Conservation (phyloP, 495 filamentous ascomycete genomes). For the Clohesyomyces aquaticus region DNA sequence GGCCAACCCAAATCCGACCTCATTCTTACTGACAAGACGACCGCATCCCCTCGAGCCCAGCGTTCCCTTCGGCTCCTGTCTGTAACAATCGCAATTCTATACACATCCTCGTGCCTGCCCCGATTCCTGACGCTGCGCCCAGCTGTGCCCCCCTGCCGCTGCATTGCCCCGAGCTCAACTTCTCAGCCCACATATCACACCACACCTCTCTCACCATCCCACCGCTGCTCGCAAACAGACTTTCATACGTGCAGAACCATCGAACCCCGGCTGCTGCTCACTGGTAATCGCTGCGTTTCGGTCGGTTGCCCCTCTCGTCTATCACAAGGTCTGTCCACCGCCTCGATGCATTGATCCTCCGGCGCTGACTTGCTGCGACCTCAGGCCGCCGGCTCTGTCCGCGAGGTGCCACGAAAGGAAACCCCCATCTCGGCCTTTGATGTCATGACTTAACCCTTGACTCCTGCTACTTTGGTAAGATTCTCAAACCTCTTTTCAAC, state of each 20-base stretch:
- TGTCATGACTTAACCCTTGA: constrained; percentile 13
- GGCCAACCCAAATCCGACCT: constrained; percentile 22
- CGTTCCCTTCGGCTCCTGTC: not conserved
- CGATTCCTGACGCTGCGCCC: not conserved
- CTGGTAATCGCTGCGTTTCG: constrained; percentile 2
- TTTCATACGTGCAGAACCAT: constrained; percentile 8
- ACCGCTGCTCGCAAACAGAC: constrained; percentile 1
- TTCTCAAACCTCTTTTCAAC: not conserved
- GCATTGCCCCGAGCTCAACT: not conserved
- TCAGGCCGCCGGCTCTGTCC: constrained; percentile 16
- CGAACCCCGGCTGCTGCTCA: constrained; percentile 1
- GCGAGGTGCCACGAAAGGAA: not conserved
- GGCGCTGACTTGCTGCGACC: constrained; percentile 27
- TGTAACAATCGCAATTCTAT: not conserved
- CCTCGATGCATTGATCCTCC: constrained; percentile 8
- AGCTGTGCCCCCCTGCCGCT: constrained; percentile 6
- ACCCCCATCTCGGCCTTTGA: constrained; percentile 1
- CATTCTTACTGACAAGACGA: not conserved
- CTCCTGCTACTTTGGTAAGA: constrained; percentile 18
- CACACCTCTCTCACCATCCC: constrained; percentile 6
- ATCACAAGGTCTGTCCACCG: constrained; percentile 12
- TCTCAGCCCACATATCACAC: constrained; percentile 26
- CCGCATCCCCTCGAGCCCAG: not conserved
- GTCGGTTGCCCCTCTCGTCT: not conserved
- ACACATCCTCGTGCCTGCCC: not conserved